These are phyloP conservation scores for Pilaira anomala DNA, from an alignment of 192 early-diverging fungal genomes.

Conservation along the genomic window DNA sequence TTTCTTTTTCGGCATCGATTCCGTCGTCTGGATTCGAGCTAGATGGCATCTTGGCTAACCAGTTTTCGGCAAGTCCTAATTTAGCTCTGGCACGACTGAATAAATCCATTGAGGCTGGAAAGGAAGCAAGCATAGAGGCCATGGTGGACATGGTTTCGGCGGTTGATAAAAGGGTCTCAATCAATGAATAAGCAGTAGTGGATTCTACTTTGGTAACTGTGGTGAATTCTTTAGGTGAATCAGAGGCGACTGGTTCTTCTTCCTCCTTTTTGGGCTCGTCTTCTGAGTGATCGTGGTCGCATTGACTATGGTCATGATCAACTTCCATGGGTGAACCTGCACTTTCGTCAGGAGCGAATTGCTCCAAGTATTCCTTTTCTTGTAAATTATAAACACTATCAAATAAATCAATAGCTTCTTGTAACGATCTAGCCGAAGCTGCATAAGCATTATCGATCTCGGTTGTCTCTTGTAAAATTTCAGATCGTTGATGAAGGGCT, in stretches of 20 bases:
- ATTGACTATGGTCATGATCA: background rate
- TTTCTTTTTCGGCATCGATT: slow-evolving; percentile 32
- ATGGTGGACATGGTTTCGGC: slow-evolving; percentile 47
- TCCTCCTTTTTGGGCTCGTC: background rate
- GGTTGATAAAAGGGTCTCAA: slow-evolving; percentile 51
- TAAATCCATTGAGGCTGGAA: slow-evolving; percentile 34
- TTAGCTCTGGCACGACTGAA: slow-evolving; percentile 44
- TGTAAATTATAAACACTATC: slow-evolving; percentile 48
- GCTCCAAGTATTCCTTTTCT: slow-evolving; percentile 40
- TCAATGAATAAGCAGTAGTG: slow-evolving; percentile 40
- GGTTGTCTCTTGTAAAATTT: slow-evolving; percentile 47
- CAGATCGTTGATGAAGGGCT: slow-evolving; percentile 56
- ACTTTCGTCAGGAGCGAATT: background rate
- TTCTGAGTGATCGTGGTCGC: background rate
- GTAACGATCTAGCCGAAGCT: slow-evolving; percentile 40
- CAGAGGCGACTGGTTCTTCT: slow-evolving; percentile 3
- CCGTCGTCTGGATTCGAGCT: background rate
- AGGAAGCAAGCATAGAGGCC: slow-evolving; percentile 46
- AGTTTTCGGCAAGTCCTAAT: slow-evolving; percentile 38
- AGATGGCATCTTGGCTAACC: slow-evolving; percentile 32
- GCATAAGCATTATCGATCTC: slow-evolving; percentile 46
- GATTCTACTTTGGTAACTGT: slow-evolving; percentile 40
- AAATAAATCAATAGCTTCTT: slow-evolving; percentile 50
- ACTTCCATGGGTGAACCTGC: background rate
- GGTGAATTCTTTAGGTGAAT: slow-evolving; percentile 15